Base-by-base conservation (phyloP, 192 early-diverging fungal genomes). In the Thamnidium elegans region DNA sequence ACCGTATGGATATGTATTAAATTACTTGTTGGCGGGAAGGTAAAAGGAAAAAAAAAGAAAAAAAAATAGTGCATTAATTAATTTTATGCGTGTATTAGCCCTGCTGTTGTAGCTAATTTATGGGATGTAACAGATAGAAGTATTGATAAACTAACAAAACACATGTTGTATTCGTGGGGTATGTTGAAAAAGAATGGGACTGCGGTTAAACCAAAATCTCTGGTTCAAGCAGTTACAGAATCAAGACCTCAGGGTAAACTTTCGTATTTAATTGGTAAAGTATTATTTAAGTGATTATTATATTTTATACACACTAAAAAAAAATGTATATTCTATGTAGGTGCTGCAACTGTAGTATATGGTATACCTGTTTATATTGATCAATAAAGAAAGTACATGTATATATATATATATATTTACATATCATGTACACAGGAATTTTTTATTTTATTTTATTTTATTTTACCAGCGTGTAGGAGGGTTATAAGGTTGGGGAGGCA, bases 121-220 rank as follows among this genome's bases (percentile, higher is more conserved):
- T 99, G 97, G 97, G 97, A 99, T 74, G 94, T 99, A 7, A 97
- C 95, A 2, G 97, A 99, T 72, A 81, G 86, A 65, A 95, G 97
- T 69, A 91, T 99, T 66, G 97, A 99, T 71, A 83, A 89, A 11
- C 94, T 96, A 63, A 89, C 89, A 2, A 83, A 84, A 21, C 68
- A 75, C 0, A 47, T 95, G 75, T 78, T 99, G 65, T 67, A 70
- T 2, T 58, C 71, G 5, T 95, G 94, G 92, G 91, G 89, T 3
- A 60, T 96, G 21, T 62, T 79, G 17, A 68, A 71, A 7, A 51
- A 54, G 47, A 43, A 34, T 13, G 9, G 9, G 5, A 6, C 36
- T 0, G 36, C 4, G 7, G 50, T 11, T 7, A 53, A 56, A 55
- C 55, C 71, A 1, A 50, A 79, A 34, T 93, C 92, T 7, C 67